A percentile compares a stretch with the other conserved stretches of the same genome.
Evolutionary conservation across 371 early-diverging fungal genomes (phyloP).

Genomic region (Lichtheimia ornata): DNA sequence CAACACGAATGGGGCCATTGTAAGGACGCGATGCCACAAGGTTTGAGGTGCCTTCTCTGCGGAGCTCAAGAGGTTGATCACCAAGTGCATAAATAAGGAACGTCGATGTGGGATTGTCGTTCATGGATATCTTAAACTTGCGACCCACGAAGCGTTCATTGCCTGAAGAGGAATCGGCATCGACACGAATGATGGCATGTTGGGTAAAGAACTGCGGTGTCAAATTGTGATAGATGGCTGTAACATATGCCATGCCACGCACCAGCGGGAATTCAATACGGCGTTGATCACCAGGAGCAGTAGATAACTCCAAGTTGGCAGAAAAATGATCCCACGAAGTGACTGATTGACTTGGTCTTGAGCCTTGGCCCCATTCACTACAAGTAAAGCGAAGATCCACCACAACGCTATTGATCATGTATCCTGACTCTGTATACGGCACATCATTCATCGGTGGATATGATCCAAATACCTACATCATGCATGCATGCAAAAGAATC

Average conservation of each 20-base stretch:
- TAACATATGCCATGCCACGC: slow-evolving; percentile 56
- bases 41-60: slow-evolving; percentile 17
- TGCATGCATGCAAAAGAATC: no score
- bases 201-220: slow-evolving; percentile 56
- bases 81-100: slow-evolving; percentile 47
- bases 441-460: slow-evolving; percentile 46
- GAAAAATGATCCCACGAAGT: slow-evolving; percentile 41
- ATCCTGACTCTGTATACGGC: slow-evolving; percentile 37
- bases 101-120: slow-evolving; percentile 35
- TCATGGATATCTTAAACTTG: slow-evolving; percentile 42
- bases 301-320: slow-evolving; percentile 27
- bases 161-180: slow-evolving; percentile 10
- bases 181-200: slow-evolving; percentile 38
- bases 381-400: slow-evolving; percentile 42
- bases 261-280: slow-evolving; percentile 47
- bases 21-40: slow-evolving; percentile 30
- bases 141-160: slow-evolving; percentile 22
- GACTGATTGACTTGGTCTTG: slow-evolving; percentile 19
- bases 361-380: slow-evolving; percentile 31
- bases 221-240: slow-evolving; percentile 40
- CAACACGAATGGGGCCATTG: slow-evolving; percentile 52
- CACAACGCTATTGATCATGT: slow-evolving; percentile 38
- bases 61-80: slow-evolving; percentile 26
- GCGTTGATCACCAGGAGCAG: background rate
- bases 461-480: slow-evolving; percentile 26